These are phyloP conservation scores for Cladosporium austrohemisphaericum DNA, from an alignment of 2,329 filamentous ascomycete species.

Conservation along the genomic window DNA sequence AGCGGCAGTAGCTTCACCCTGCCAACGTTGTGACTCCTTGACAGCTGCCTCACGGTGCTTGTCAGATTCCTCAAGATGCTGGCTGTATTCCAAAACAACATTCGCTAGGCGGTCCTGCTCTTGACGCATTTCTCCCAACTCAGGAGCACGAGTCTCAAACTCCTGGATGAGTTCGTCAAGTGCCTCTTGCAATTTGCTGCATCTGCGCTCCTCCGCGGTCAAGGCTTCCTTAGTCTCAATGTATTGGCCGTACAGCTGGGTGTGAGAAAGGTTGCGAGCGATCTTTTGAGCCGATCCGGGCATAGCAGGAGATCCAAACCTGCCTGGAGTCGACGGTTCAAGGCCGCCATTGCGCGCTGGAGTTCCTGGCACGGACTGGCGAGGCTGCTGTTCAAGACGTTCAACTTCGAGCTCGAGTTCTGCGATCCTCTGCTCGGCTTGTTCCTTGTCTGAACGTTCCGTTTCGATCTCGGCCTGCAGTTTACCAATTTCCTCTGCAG, in stretches of 20 bases:
- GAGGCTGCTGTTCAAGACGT: conserved; percentile 45
- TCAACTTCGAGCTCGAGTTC: conserved; percentile 63
- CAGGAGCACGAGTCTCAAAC: conserved; percentile 79
- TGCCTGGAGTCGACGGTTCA: conserved; percentile 27
- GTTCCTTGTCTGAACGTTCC: conserved; percentile 56
- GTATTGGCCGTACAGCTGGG: conserved; percentile 62
- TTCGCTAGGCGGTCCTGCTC: conserved; percentile 76
- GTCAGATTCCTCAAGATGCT: conserved; percentile 75
- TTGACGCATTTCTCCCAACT: conserved; percentile 77
- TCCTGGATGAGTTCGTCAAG: conserved; percentile 83
- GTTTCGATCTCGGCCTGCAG: conserved; percentile 49
- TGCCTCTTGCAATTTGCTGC: conserved; percentile 68
- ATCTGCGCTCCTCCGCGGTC: conserved; percentile 68
- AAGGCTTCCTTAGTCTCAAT: conserved; percentile 66
- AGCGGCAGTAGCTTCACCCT: conserved; percentile 63
- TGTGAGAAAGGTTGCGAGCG: conserved; percentile 53
- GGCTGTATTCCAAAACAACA: conserved; percentile 73
- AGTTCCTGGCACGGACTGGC: conserved; percentile 45
- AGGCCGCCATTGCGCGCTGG: conserved; percentile 43
- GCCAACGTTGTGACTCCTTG: conserved; percentile 73
- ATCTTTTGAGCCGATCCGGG: conserved; percentile 53
- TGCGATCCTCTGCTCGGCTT: conserved; percentile 58
- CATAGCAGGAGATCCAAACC: conserved; percentile 43
- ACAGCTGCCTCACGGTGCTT: conserved; percentile 75
- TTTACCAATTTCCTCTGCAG: conserved; percentile 54